These are phyloP conservation scores for Penicilliopsis zonata DNA, from an alignment of 495 filamentous ascomycete genomes.

Conservation along the genomic window DNA sequence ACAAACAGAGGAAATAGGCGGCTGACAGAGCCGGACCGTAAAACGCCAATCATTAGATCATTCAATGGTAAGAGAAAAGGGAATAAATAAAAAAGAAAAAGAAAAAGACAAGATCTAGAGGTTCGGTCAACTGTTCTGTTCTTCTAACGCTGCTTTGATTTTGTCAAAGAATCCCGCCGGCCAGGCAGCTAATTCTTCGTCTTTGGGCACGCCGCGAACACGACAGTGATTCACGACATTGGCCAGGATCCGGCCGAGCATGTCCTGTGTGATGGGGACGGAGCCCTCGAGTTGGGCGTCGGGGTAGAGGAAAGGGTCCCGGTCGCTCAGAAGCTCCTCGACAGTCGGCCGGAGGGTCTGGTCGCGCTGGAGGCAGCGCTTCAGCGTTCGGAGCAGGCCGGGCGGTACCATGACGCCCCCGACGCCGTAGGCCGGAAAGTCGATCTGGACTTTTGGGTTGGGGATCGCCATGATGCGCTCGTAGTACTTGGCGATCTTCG, in stretches of 20 bases:
- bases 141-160: conserved; percentile 50
- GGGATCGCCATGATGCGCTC: conserved; percentile 70
- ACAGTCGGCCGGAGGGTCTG: conserved; percentile 66
- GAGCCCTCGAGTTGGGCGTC: conserved; percentile 48
- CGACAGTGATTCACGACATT: conserved; percentile 67
- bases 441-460: conserved; percentile 71
- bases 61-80: conserved; percentile 4
- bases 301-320: conserved; percentile 76
- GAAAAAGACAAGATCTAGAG: conserved; percentile 3
- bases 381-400: conserved; percentile 59
- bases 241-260: conserved; percentile 62
- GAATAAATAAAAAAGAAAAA: conserved; percentile 13
- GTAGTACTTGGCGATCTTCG: conserved; percentile 78
- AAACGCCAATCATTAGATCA: conserved; percentile 9
- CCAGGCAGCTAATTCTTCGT: conserved; percentile 61
- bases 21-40: neutral
- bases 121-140: conserved; percentile 23
- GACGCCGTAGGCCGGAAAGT: conserved; percentile 64
- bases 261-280: conserved; percentile 62
- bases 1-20: conserved; percentile 3
- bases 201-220: conserved; percentile 52
- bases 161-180: conserved; percentile 53
- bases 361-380: conserved; percentile 70
- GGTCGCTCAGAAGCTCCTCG: conserved; percentile 54
- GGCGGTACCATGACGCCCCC: conserved; percentile 61